Percentiles rank a stretch among this genome's conserved stretches.
Conservation (phyloP, 306 rosid genomes). For the Hippophae gyantsensis region DNA sequence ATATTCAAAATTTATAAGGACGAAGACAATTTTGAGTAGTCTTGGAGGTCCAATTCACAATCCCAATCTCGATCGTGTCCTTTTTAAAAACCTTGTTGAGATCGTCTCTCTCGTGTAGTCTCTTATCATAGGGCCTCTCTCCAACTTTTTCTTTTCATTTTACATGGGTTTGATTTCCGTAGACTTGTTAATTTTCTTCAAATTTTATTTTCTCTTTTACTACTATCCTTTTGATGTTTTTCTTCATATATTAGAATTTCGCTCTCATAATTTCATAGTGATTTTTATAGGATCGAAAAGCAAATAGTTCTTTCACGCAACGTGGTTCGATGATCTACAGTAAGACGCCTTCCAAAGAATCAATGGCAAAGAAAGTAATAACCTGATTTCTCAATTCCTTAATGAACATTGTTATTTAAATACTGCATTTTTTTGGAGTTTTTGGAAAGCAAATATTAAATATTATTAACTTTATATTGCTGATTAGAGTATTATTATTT, state of each 20-base stretch:
- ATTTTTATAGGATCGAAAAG: slow-evolving; percentile 64
- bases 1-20: too few species aligned
- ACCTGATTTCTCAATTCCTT: neutral
- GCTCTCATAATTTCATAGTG: slow-evolving; percentile 1
- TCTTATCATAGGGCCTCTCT: slow-evolving; percentile 46
- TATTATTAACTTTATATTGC: too few species aligned
- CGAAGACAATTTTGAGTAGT: too few species aligned
- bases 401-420: too few species aligned
- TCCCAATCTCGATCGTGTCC: slow-evolving; percentile 64
- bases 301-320: slow-evolving; percentile 72
- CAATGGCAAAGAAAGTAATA: slow-evolving; percentile 53
- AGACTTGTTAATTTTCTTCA: neutral
- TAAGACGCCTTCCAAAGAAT: slow-evolving; percentile 82
- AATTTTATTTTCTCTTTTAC: neutral
- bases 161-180: slow-evolving; percentile 1
- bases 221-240: neutral
- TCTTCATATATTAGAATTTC: neutral
- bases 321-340: slow-evolving; percentile 84
- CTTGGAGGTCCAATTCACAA: slow-evolving; percentile 19
- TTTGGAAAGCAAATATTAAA: neutral
- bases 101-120: slow-evolving; percentile 88
- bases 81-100: slow-evolving; percentile 76
- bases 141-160: neutral
- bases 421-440: neutral
- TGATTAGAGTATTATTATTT: too few species aligned